These are phyloP conservation scores for Ophiocordyceps camponoti-saundersi DNA, from an alignment of 2,329 filamentous ascomycete genomes.

Conservation along the genomic window DNA sequence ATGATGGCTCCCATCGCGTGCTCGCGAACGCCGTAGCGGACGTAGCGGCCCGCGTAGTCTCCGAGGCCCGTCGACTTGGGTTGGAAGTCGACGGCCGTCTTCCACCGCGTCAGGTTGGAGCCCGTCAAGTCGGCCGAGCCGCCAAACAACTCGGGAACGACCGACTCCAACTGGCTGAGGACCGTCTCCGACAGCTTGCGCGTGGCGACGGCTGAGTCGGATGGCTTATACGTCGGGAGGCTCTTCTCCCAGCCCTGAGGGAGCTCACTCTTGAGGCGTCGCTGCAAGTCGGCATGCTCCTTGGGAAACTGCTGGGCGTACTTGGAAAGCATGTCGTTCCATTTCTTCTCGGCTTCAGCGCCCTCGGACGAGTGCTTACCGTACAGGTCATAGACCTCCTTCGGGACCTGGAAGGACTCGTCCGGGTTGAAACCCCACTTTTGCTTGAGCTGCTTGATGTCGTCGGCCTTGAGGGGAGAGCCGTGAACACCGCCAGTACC, in stretches of 20 bases:
- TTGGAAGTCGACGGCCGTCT: constrained; percentile 95
- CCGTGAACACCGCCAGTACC: constrained; percentile 95
- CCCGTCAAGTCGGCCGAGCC: constrained; percentile 96
- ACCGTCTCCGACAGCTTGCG: constrained; percentile 94
- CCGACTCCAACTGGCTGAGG: constrained; percentile 69
- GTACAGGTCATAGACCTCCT: constrained; percentile 88
- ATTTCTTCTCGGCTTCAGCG: constrained; percentile 80
- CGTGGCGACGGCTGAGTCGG: constrained; percentile 72
- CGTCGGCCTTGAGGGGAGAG: constrained; percentile 85
- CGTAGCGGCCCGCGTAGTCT: constrained; percentile 79
- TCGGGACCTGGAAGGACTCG: constrained; percentile 81
- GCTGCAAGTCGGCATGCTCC: constrained; percentile 64
- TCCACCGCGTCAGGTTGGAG: constrained; percentile 98
- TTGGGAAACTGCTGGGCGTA: constrained; percentile 64
- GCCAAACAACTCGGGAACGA: constrained; percentile 79
- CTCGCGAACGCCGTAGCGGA: constrained; percentile 84
- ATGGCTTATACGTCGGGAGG: constrained; percentile 78
- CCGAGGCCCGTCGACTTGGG: constrained; percentile 72
- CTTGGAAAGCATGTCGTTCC: constrained; percentile 84
- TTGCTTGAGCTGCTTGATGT: constrained; percentile 82
- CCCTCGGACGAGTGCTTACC: constrained; percentile 71
- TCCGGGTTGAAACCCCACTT: constrained; percentile 95
- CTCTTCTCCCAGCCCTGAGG: constrained; percentile 93
- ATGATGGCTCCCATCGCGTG: constrained; percentile 85
- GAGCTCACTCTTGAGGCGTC: constrained; percentile 67